phyloP scores from a whole-genome alignment of 768 basidiomycete genomes.

The Russula vinacea region DNA sequence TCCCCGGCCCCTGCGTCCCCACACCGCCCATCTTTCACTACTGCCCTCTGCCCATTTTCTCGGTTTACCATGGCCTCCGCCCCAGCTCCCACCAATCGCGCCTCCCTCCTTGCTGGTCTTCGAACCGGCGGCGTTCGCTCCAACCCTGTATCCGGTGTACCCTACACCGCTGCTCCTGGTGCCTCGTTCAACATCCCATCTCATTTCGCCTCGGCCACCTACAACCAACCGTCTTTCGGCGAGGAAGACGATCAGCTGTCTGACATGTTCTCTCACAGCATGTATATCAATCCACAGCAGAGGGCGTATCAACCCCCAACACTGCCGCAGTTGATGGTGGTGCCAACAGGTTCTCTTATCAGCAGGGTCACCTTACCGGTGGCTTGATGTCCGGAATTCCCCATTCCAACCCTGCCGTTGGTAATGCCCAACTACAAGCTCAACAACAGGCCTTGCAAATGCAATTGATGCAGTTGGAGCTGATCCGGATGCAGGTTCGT shows the following conservation, averaged over 20 bases:
- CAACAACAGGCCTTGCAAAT: slow-evolving; percentile 70
- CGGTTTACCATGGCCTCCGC: slow-evolving; percentile 42
- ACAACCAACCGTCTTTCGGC: slow-evolving; percentile 46
- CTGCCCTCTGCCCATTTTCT: slow-evolving; percentile 29
- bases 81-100: slow-evolving; percentile 52
- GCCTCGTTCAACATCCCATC: slow-evolving; percentile 58
- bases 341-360: slow-evolving; percentile 63
- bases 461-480: slow-evolving; percentile 83
- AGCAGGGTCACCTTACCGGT: slow-evolving; percentile 48
- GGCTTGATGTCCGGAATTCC: slow-evolving; percentile 52
- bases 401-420: slow-evolving; percentile 43
- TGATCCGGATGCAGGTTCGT: slow-evolving; percentile 74
- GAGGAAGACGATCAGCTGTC: slow-evolving; percentile 58
- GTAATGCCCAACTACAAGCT: slow-evolving; percentile 42
- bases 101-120: slow-evolving; percentile 83
- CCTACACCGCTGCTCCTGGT: slow-evolving; percentile 66
- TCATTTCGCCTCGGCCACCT: slow-evolving; percentile 48
- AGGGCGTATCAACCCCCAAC: slow-evolving; percentile 51
- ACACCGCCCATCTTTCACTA: slow-evolving; percentile 24
- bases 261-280: slow-evolving; percentile 52
- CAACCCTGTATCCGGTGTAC: slow-evolving; percentile 46
- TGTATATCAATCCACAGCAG: slow-evolving; percentile 46
- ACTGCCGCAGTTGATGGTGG: slow-evolving; percentile 70
- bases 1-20: slow-evolving; percentile 30
- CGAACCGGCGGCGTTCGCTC: slow-evolving; percentile 89